These are phyloP conservation scores for Aureobasidium lini DNA, from an alignment of 2,329 filamentous ascomycete genomes.

Conservation along the genomic window DNA sequence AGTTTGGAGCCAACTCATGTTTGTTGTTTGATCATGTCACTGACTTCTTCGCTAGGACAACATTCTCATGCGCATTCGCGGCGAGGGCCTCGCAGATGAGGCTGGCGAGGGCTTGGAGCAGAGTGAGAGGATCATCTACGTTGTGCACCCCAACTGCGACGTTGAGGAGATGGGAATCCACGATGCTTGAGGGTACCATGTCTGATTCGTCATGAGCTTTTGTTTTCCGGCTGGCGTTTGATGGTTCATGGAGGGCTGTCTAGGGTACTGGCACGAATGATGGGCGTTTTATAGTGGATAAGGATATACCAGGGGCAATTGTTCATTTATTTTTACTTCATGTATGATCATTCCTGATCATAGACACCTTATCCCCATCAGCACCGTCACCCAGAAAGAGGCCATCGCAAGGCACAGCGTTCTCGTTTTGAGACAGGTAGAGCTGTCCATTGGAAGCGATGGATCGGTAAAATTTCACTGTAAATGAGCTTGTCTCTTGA, in stretches of 20 bases:
- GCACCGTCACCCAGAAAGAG: too few species aligned
- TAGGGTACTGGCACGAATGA: not conserved
- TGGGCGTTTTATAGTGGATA: not conserved
- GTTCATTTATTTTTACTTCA: not conserved
- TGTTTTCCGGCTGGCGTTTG: not conserved
- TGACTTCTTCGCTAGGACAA: slow-evolving; percentile 41
- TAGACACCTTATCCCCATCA: not conserved
- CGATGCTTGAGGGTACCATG: not conserved
- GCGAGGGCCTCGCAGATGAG: slow-evolving; percentile 81
- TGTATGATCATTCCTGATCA: not conserved
- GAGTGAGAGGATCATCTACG: slow-evolving; percentile 61
- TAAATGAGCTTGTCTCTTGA: too few species aligned
- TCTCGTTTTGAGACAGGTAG: too few species aligned
- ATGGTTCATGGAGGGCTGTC: not conserved
- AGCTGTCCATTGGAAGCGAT: too few species aligned
- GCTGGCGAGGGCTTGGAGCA: slow-evolving; percentile 50
- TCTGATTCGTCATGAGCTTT: not conserved
- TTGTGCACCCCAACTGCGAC: slow-evolving; percentile 89
- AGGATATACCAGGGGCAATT: not conserved
- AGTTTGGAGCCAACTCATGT: slow-evolving; percentile 25
- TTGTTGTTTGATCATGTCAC: not conserved
- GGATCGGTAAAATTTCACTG: too few species aligned
- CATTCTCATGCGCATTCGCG: slow-evolving; percentile 56
- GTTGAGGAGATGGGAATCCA: slow-evolving; percentile 50
- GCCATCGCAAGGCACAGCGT: too few species aligned